These are phyloP conservation scores for Juglanconis juglandina DNA, from an alignment of 2,329 filamentous ascomycete genomes.

Conservation along the genomic window DNA sequence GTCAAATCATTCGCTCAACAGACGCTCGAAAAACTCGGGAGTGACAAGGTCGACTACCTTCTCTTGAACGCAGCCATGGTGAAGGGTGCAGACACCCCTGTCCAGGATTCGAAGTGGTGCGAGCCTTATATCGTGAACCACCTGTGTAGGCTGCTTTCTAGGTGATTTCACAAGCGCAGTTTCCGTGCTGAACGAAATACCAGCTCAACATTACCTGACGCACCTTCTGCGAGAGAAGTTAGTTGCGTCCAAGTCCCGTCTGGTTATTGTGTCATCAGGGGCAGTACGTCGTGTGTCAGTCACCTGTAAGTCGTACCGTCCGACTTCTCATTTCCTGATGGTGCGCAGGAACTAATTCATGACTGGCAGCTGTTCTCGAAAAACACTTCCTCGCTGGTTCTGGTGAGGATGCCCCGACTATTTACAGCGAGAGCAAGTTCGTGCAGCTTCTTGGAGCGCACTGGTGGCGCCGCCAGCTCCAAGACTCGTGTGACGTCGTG, in stretches of 20 bases:
- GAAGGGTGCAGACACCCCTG: slow-evolving; percentile 32
- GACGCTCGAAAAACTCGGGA: slow-evolving; percentile 38
- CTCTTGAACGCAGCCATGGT: slow-evolving; percentile 47
- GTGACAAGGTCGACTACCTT: slow-evolving; percentile 43
- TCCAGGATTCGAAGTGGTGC: slow-evolving; percentile 46
- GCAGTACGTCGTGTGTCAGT: slow-evolving; percentile 40
- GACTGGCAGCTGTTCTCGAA: slow-evolving; percentile 32
- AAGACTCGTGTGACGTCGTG: slow-evolving; percentile 40
- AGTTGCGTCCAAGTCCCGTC: slow-evolving; percentile 41
- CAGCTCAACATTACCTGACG: slow-evolving; percentile 52
- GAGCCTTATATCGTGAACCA: slow-evolving; percentile 51
- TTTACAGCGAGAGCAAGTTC: slow-evolving; percentile 48
- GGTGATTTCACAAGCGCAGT: not conserved
- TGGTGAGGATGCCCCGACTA: slow-evolving; percentile 24
- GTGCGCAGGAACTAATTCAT: not conserved
- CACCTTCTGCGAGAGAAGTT: slow-evolving; percentile 48
- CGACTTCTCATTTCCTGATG: not conserved
- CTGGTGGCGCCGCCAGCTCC: slow-evolving; percentile 54
- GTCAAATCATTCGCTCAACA: slow-evolving; percentile 46
- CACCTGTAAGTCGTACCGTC: slow-evolving; percentile 26
- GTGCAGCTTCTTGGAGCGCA: slow-evolving; percentile 48
- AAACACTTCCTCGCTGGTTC: slow-evolving; percentile 38
- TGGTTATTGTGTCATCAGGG: slow-evolving; percentile 51
- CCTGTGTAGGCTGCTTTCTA: slow-evolving; percentile 36
- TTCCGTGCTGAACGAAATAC: not conserved